These are phyloP conservation scores for Pseudomicrostroma phylloplanum DNA, from an alignment of 1,284 basidiomycete species.

Conservation along the genomic window DNA sequence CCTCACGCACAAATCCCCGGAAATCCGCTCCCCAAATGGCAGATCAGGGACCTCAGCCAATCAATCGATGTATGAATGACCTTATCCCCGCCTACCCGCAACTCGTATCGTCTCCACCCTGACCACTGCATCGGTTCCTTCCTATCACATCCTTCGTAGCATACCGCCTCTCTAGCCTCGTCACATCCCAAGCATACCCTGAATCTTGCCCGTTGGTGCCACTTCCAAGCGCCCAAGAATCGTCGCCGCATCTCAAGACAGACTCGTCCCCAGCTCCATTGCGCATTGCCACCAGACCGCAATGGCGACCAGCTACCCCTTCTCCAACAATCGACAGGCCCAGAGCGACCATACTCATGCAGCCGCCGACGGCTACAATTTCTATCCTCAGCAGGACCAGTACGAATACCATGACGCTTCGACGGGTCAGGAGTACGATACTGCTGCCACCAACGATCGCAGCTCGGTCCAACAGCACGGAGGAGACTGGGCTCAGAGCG, in stretches of 20 bases:
- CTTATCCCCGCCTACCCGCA: no score
- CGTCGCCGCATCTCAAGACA: not conserved
- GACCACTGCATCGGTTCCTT: no score
- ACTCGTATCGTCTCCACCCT: no score
- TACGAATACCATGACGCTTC: not conserved
- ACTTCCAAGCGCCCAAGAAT: no score
- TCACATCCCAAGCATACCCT: no score
- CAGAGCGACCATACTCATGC: slow-evolving; percentile 4
- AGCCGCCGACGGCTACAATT: not conserved
- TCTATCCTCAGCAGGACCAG: not conserved
- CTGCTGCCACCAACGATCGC: not conserved
- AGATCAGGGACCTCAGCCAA: no score
- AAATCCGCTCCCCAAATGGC: no score
- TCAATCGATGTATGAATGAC: no score
- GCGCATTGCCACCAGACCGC: not conserved
- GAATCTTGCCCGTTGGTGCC: no score
- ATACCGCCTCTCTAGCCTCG: no score
- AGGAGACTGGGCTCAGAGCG: not conserved
- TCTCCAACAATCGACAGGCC: not conserved
- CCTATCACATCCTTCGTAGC: no score
- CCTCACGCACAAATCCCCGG: no score
- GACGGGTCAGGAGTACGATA: not conserved
- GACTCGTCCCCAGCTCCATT: not conserved
- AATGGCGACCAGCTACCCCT: slow-evolving; percentile 1
- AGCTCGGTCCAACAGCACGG: not conserved